These are phyloP conservation scores for Populus deltoides DNA, from an alignment of 345 rosid genomes.

Conservation along the genomic window DNA sequence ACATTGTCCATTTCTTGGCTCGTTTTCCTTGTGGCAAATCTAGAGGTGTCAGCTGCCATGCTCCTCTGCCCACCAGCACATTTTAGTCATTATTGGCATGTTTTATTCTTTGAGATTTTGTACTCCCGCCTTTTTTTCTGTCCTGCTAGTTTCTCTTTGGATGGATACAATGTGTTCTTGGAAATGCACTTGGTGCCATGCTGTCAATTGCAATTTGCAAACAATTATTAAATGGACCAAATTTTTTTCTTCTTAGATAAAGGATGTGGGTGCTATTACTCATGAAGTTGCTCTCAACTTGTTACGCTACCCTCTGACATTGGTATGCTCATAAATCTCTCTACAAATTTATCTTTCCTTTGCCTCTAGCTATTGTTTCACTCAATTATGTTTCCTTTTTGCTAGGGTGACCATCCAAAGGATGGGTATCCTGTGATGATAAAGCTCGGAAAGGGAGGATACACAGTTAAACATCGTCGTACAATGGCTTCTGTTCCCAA, in stretches of 20 bases:
- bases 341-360: neutral
- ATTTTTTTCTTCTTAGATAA: conserved; percentile 41
- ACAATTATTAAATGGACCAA: neutral
- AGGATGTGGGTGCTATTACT: conserved; percentile 58
- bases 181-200: neutral
- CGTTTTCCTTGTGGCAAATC: neutral
- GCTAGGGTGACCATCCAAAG: conserved; percentile 78
- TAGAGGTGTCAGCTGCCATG: neutral
- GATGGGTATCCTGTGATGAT: conserved; percentile 74
- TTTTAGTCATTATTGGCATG: neutral
- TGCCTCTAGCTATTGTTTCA: neutral
- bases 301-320: conserved; percentile 68
- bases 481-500: conserved; percentile 80
- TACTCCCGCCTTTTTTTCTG: neutral
- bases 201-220: neutral
- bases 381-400: conserved; percentile 17
- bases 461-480: conserved; percentile 62
- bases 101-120: neutral
- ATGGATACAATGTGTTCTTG: neutral
- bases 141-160: neutral
- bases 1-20: neutral
- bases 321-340: conserved; percentile 48
- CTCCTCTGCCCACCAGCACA: neutral
- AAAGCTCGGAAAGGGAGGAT: conserved; percentile 67
- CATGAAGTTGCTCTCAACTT: conserved; percentile 74